phyloP scores from a whole-genome alignment of 2,329 filamentous ascomycete species.

The Nigrospora oryzae region DNA sequence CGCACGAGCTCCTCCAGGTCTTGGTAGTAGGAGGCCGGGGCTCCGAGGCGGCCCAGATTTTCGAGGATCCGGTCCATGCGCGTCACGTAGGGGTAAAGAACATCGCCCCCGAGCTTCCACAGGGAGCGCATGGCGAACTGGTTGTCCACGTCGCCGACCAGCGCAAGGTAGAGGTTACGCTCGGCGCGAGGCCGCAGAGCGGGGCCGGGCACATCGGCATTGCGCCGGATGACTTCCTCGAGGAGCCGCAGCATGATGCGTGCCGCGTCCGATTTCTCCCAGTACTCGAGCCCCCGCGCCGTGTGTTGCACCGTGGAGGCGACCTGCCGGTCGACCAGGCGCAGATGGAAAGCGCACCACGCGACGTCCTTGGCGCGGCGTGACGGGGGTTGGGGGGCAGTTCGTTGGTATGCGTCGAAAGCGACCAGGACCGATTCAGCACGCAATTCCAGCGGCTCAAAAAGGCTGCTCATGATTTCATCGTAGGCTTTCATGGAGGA shows the following conservation, averaged over 20 bases:
- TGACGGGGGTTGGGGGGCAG: conserved; percentile 2
- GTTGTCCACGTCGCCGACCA: conserved; percentile 34
- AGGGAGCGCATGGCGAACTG: conserved; percentile 39
- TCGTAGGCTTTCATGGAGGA: conserved; percentile 34
- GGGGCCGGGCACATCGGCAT: conserved; percentile 24
- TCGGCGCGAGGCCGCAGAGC: conserved; percentile 17
- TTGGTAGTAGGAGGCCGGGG: conserved; percentile 12
- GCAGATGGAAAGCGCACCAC: conserved; percentile 42
- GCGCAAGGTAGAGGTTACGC: conserved; percentile 37
- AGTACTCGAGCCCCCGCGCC: conserved; percentile 23
- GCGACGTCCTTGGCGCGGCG: conserved; percentile 27
- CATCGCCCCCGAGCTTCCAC: conserved; percentile 9
- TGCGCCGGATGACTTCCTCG: conserved; percentile 30
- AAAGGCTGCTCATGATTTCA: conserved; percentile 31
- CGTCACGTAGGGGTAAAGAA: conserved; percentile 10
- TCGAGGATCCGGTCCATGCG: conserved; percentile 24
- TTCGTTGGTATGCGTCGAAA: conserved; percentile 24
- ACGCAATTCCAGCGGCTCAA: conserved; percentile 38
- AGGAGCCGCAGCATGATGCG: conserved; percentile 40
- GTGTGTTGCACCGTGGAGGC: conserved; percentile 29
- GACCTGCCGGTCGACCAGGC: conserved; percentile 32
- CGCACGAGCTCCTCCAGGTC: conserved; percentile 18
- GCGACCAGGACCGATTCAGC: conserved; percentile 36
- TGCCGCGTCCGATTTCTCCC: conserved; percentile 35
- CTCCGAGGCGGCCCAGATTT: conserved; percentile 12